A percentile compares a stretch with the other conserved stretches of the same genome.
These are phyloP conservation scores for Dryas alaskensis DNA, from an alignment of 306 rosid genomes.

Conservation along the genomic window DNA sequence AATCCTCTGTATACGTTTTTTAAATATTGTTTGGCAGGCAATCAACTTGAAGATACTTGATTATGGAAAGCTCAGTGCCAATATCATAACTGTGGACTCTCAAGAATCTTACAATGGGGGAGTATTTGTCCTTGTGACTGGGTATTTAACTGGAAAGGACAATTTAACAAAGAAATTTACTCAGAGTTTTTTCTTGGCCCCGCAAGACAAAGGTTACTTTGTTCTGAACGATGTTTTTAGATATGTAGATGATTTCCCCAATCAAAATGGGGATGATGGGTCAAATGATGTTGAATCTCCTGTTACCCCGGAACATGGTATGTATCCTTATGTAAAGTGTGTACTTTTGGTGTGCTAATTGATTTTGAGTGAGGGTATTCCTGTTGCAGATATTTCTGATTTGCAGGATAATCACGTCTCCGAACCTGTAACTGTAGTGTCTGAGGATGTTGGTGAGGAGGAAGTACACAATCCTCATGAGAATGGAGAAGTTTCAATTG, in stretches of 20 bases:
- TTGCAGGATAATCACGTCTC: slow-evolving; percentile 33
- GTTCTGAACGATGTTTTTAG: slow-evolving; percentile 84
- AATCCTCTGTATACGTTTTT: background rate
- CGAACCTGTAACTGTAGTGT: slow-evolving; percentile 31
- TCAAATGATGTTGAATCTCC: slow-evolving; percentile 38
- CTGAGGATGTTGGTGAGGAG: slow-evolving; percentile 39
- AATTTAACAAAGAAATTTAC: slow-evolving; percentile 53
- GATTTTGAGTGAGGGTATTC: slow-evolving; percentile 11
- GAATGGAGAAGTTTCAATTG: slow-evolving; percentile 39
- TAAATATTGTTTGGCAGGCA: slow-evolving; percentile 43
- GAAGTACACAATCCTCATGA: slow-evolving; percentile 40
- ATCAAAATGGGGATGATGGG: slow-evolving; percentile 31
- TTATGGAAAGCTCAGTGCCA: slow-evolving; percentile 48
- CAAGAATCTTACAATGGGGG: slow-evolving; percentile 79
- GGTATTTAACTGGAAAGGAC: slow-evolving; percentile 66
- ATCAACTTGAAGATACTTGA: slow-evolving; percentile 80
- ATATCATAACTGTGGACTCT: slow-evolving; percentile 71
- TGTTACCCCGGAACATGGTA: slow-evolving; percentile 46
- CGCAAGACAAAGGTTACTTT: slow-evolving; percentile 87
- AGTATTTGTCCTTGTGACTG: slow-evolving; percentile 83
- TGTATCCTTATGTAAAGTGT: slow-evolving; percentile 7
- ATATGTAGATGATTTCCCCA: slow-evolving; percentile 54
- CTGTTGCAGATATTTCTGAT: slow-evolving; percentile 38
- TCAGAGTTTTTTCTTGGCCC: slow-evolving; percentile 89
- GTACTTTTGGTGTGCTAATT: slow-evolving; percentile 3